Conservation (phyloP, 495 filamentous ascomycete species). For the Lasiosphaeria miniovina region DNA sequence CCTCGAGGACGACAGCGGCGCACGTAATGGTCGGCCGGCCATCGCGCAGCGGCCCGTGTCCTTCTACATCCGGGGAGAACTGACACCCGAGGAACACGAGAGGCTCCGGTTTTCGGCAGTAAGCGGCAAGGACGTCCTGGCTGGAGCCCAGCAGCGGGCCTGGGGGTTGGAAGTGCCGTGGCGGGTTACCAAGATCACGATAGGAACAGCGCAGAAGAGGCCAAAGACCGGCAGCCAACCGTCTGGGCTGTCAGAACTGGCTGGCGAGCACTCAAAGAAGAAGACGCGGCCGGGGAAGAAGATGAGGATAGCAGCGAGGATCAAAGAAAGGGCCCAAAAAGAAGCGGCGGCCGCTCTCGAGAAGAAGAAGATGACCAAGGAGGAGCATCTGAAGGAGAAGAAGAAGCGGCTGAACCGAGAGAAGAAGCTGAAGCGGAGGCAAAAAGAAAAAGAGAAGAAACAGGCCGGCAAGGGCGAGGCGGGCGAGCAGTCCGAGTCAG, state of each 20-base stretch:
- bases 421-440: conserved; percentile 50
- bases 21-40: conserved; percentile 35
- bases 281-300: conserved; percentile 53
- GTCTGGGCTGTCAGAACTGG: neutral
- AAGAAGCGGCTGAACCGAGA: conserved; percentile 51
- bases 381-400: conserved; percentile 51
- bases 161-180: conserved; percentile 57
- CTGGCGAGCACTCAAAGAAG: conserved; percentile 17
- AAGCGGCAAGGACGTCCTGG: conserved; percentile 42
- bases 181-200: conserved; percentile 44
- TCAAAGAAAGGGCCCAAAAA: conserved; percentile 26
- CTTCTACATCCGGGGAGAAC: conserved; percentile 44
- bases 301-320: conserved; percentile 45
- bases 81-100: conserved; percentile 26
- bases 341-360: conserved; percentile 19
- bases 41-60: conserved; percentile 37
- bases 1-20: conserved; percentile 25
- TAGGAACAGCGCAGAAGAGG: conserved; percentile 6
- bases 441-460: conserved; percentile 51
- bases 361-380: conserved; percentile 37
- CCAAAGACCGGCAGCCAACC: neutral
- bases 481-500: conserved; percentile 4
- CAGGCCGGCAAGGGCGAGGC: conserved; percentile 25
- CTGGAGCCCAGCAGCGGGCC: conserved; percentile 36
- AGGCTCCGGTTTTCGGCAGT: conserved; percentile 42